Base-by-base conservation (phyloP, 495 filamentous ascomycete genomes). In the Oidiodendron maius region DNA sequence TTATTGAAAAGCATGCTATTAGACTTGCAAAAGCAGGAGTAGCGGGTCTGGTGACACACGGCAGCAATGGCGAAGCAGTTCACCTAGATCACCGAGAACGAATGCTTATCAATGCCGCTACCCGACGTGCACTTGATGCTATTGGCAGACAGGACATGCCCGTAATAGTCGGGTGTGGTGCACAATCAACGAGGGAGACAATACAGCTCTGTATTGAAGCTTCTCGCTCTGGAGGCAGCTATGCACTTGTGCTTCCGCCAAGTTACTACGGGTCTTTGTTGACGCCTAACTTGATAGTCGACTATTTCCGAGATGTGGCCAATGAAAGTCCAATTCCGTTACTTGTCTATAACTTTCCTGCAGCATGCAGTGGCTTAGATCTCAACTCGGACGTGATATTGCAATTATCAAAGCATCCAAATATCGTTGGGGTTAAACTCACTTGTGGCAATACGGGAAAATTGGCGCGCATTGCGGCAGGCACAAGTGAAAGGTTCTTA, bases 11-110 rank as follows among this genome's bases (percentile, higher is more conserved):
- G 46, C 87, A 91, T 56, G 83, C 84, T 20, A 80, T 84, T 32
- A 84, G 86, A 32, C 76, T 91, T 10, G 88, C 84, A 22, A 71
- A 79, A 64, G 85, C 77, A 43, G 87, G 87, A 16, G 79, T 94
- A 5, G 83, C 74, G 0, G 81, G 81, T 3, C 67, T 83, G 4
- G 68, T 83, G 5, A 71, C 82, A 53, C 67, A 81, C 25, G 81
- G 81, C 50, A 81, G 78, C 38, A 83, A 83, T 62, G 78, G 78
- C 51, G 80, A 84, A 60, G 74, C 80, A 3, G 78, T 82, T 60
- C 72, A 83, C 0, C 67, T 84, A 25, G 77, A 75, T 12, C 77
- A 76, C 44, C 66, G 77, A 40, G 81, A 84, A 58, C 75, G 81
- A 35, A 57, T 57, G 3, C 61, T 67, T 32, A 64, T 81, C 18